Evolutionary conservation across 2,329 filamentous ascomycete genomes (phyloP), one percentile per base, ranked within the genome.

Genomic region (Colletotrichum euphorbiae): DNA sequence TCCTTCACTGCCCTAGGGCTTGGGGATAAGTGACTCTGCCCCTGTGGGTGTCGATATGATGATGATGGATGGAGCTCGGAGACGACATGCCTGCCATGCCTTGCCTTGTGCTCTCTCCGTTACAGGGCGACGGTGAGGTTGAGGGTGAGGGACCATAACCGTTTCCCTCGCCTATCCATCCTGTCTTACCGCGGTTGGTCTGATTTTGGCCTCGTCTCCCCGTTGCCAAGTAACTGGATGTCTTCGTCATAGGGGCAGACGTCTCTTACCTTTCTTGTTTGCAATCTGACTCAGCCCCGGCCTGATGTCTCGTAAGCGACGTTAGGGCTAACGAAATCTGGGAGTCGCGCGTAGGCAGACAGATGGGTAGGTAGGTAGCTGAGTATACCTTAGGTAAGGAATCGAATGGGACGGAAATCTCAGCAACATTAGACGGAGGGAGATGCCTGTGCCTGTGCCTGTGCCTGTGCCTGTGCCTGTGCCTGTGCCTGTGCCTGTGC

Each of bases 41-140:
- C 52, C 52, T 56, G 52, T 40, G 52, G 52, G 52, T 43, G 36
- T 56, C 52, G 19, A 56, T 56, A 17, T 56, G 52, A 54, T 38
- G 52, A 54, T 38, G 50, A 56, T 56, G 52, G 36, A 56, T 56
- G 52, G 21, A 56, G 52, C 52, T 52, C 43, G 52, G 52, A 17
- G 33, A 56, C n/a, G 52, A 42, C 52, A 17, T 19, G 51, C 28
- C 17, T 33, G 48, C 48, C 28, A 50, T 15, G 24, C 12, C 13
- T 28, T 51, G 15, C 42, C 42, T 45, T n/a, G 15, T 45, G 15
- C 17, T 19, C 42, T 45, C 31, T 52, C 50, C 50, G 15, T 13
- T 45, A n/a, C 42, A 45, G 42, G 42, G n/a, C 12, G n/a, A 17
- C 2, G 40, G 12, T 17, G 33, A 36, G 33, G 33, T 3, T 38